Conservation (phyloP, 805 yeast genomes). For the Candida vartiovaarae region DNA sequence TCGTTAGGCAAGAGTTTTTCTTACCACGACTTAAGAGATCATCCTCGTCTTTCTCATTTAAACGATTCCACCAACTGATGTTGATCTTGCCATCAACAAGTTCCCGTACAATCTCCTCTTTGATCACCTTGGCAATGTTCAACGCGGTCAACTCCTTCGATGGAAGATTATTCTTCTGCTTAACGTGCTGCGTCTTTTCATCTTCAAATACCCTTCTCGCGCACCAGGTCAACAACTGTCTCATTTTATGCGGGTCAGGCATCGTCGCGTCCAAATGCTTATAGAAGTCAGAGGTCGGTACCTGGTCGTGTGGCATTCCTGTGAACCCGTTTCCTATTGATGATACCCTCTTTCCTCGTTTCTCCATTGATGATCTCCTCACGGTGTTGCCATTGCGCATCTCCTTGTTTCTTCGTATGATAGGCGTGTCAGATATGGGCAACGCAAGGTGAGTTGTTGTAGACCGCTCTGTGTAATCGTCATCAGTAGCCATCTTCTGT, state of each 20-base stretch:
- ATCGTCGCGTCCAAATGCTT: slow-evolving; percentile 53
- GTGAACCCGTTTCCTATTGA: slow-evolving; percentile 68
- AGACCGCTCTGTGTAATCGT: slow-evolving; percentile 18
- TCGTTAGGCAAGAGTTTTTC: slow-evolving; percentile 46
- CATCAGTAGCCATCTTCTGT: slow-evolving; percentile 1
- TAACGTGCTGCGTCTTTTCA: slow-evolving; percentile 22
- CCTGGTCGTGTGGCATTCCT: slow-evolving; percentile 60
- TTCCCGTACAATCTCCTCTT: slow-evolving; percentile 55
- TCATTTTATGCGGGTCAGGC: slow-evolving; percentile 70
- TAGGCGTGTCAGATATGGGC: slow-evolving; percentile 32
- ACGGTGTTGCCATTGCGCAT: slow-evolving; percentile 22
- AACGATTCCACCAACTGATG: slow-evolving; percentile 61
- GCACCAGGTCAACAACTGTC: slow-evolving; percentile 66
- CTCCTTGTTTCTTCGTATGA: slow-evolving; percentile 30
- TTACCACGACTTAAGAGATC: slow-evolving; percentile 15
- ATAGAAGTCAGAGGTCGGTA: slow-evolving; percentile 46
- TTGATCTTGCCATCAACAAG: slow-evolving; percentile 51
- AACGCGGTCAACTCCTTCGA: slow-evolving; percentile 36
- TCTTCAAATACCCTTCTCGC: slow-evolving; percentile 37
- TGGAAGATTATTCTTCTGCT: slow-evolving; percentile 20
- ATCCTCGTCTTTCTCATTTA: slow-evolving; percentile 22
- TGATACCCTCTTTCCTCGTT: slow-evolving; percentile 66
- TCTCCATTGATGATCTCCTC: slow-evolving; percentile 45
- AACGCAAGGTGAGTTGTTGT: slow-evolving; percentile 23
- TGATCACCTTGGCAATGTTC: slow-evolving; percentile 54